Evolutionary conservation across 2,329 filamentous ascomycete species (phyloP).

Genomic region (Neofusicoccum sp.): DNA sequence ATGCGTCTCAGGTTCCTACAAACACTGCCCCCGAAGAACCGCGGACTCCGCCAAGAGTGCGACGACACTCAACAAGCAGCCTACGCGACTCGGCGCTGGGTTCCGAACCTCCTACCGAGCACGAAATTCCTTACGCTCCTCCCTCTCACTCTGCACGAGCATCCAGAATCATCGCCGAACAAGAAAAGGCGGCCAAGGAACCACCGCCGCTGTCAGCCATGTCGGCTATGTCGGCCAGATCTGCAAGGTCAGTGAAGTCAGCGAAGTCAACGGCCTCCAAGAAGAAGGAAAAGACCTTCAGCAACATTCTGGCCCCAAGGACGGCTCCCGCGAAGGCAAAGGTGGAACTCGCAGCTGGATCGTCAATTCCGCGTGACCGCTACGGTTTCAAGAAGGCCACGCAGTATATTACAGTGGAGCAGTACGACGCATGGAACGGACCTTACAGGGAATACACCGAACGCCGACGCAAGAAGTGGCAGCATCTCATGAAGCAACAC

Average conservation of each 20-base stretch:
- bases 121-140: slow-evolving; percentile 20
- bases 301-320: slow-evolving; percentile 11
- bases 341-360: slow-evolving; percentile 22
- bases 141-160: slow-evolving; percentile 13
- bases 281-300: slow-evolving; percentile 11
- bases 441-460: slow-evolving; percentile 75
- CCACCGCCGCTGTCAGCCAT: slow-evolving; percentile 11
- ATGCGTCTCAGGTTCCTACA: slow-evolving; percentile 24
- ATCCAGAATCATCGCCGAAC: slow-evolving; percentile 18
- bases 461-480: slow-evolving; percentile 80
- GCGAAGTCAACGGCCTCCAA: slow-evolving; percentile 4
- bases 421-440: slow-evolving; percentile 81
- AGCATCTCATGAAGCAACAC: slow-evolving; percentile 73
- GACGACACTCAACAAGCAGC: slow-evolving; percentile 17
- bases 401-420: slow-evolving; percentile 72
- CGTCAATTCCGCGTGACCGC: slow-evolving; percentile 64
- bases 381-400: slow-evolving; percentile 93
- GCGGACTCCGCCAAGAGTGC: slow-evolving; percentile 19
- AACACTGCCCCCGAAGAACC: slow-evolving; percentile 23
- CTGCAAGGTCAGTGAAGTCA: neutral
- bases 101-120: slow-evolving; percentile 14
- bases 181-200: slow-evolving; percentile 6
- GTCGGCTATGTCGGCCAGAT: neutral
- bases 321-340: neutral
- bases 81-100: slow-evolving; percentile 20